Evolutionary conservation across 495 filamentous ascomycete species (phyloP).

Genomic region (Parmelia sp.): DNA sequence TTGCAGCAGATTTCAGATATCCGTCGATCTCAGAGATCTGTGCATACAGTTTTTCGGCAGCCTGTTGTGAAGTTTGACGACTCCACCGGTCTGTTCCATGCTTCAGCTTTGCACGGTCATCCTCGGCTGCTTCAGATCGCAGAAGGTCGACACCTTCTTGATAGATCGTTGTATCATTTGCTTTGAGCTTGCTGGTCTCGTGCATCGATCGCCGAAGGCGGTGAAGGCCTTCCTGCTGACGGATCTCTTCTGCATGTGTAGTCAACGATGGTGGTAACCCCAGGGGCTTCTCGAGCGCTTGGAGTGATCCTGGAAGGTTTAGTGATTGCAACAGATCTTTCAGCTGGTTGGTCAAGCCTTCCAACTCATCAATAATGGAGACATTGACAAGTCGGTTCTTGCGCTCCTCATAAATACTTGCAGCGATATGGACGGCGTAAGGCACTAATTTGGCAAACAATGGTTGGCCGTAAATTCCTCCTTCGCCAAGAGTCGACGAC

Average conservation of each 20-base stretch:
- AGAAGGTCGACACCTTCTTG: constrained; percentile 75
- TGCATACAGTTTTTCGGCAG: constrained; percentile 67
- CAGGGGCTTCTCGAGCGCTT: constrained; percentile 90
- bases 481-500: constrained; percentile 69
- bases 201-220: constrained; percentile 68
- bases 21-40: constrained; percentile 75
- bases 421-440: constrained; percentile 89
- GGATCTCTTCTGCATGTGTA: constrained; percentile 88
- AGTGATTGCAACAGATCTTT: constrained; percentile 75
- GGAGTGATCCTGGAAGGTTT: constrained; percentile 86
- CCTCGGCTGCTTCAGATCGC: constrained; percentile 73
- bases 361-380: constrained; percentile 76
- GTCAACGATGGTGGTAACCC: constrained; percentile 79
- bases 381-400: constrained; percentile 83
- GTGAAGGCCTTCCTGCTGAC: constrained; percentile 81
- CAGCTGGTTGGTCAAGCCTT: constrained; percentile 70
- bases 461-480: constrained; percentile 71
- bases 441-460: constrained; percentile 90
- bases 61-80: constrained; percentile 59
- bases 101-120: constrained; percentile 64
- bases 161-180: constrained; percentile 65
- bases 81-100: constrained; percentile 87
- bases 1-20: constrained; percentile 78
- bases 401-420: constrained; percentile 90
- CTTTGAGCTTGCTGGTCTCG: constrained; percentile 80